Evolutionary conservation across 1,139 yeast species (phyloP), one percentile per base, ranked within the genome.

Genomic region (Geotrichum reessii): DNA sequence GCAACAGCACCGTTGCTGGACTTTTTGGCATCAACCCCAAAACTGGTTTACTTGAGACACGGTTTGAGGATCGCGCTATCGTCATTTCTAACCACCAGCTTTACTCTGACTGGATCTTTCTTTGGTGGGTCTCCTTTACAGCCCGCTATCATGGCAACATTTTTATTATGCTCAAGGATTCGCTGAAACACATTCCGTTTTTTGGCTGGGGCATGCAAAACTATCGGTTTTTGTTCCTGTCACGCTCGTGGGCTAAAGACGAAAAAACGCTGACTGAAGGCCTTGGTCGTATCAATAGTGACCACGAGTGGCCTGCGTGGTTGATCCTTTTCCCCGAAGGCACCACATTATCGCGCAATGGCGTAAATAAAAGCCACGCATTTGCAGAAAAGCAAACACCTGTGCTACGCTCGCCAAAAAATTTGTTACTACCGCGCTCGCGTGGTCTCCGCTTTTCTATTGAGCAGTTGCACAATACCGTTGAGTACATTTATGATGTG

Each of bases 271-370:
- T 92, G 75, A 76, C 83, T 33, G 78, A 81, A 56, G 82, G 80
- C 57, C 76, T 90, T 60, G 73, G 76, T 21, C 78, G 77, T 40
- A 76, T 87, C 25, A 85, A 82, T 58, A 48, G 62, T 8, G 73
- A 72, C 53, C 59, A 59, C 51, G 62, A 71, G 2, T 70, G 71
- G 69, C 78, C 79, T 3, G 68, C 73, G n/a, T 76, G 78, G 78
- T 63, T 93, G 57, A 73, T 92, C 28, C 71, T 93, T 40, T 93
- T 86, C 72, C 99, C 99, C 0, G 99, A 93, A 72, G 99, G 99
- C 1, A 93, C 99, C 0, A 95, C 91, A 57, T 76, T 88, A 61
- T 85, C 95, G 46, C 77, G 76, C 12, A 79, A 82, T 63, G 90
- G 97, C 3, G 78, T 81, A 54, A 74, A 68, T 7, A 81, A 81